These are phyloP conservation scores for Cystobasidium sp. DNA, from an alignment of 1,284 basidiomycete species.

Conservation along the genomic window DNA sequence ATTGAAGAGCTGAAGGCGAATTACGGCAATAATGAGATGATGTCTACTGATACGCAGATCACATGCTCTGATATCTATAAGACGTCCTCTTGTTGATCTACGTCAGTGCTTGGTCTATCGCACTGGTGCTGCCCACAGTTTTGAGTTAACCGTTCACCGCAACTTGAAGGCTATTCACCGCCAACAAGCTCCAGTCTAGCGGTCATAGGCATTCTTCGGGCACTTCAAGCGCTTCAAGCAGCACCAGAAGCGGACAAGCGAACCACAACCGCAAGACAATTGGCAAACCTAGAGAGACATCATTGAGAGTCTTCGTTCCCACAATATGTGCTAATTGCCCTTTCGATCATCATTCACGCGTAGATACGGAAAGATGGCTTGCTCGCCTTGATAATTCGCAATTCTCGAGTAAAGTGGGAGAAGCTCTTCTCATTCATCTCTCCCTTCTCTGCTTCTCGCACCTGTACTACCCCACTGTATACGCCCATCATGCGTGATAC, in stretches of 20 bases:
- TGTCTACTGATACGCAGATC: too few species aligned
- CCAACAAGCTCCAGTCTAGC: slow-evolving; percentile 1
- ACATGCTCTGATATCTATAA: too few species aligned
- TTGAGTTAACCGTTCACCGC: not conserved
- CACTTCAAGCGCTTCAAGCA: not conserved
- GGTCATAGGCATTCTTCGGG: not conserved
- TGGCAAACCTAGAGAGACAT: not conserved
- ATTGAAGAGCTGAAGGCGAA: too few species aligned
- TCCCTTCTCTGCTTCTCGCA: not conserved
- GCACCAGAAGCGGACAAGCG: not conserved
- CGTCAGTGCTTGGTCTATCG: too few species aligned
- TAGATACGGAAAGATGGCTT: not conserved
- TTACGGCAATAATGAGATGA: too few species aligned
- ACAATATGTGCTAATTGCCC: not conserved
- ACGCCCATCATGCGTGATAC: not conserved
- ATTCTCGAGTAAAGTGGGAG: not conserved
- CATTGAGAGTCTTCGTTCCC: not conserved
- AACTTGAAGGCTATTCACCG: not conserved
- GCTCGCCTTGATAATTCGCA: too few species aligned
- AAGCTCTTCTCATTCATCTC: not conserved
- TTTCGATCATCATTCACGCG: not conserved
- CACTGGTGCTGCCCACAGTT: too few species aligned
- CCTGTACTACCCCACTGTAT: not conserved
- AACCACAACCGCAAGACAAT: not conserved
- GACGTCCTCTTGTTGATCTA: too few species aligned